phyloP scores from a whole-genome alignment of 805 yeast genomes.

The Candida saitoana region DNA sequence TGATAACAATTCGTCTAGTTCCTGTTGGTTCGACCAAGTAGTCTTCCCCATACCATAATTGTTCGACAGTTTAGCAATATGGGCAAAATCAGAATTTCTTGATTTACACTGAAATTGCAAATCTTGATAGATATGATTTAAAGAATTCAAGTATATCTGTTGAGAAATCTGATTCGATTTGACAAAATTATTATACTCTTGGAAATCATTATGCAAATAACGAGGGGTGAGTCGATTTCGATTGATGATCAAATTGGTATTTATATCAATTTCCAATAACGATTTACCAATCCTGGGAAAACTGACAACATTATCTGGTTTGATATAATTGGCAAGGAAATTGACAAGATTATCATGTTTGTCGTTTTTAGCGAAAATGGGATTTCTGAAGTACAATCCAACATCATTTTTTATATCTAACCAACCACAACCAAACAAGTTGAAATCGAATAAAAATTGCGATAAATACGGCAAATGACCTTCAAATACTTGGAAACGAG shows the following conservation, averaged over 20 bases:
- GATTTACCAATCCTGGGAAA: constrained; percentile 57
- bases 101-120: constrained; percentile 46
- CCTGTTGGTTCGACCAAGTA: constrained; percentile 27
- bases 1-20: constrained; percentile 25
- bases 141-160: constrained; percentile 42
- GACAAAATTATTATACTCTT: constrained; percentile 25
- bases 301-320: constrained; percentile 26
- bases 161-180: not conserved
- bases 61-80: constrained; percentile 1
- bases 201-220: constrained; percentile 48
- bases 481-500: constrained; percentile 46
- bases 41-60: constrained; percentile 22
- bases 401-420: constrained; percentile 32
- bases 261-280: constrained; percentile 67
- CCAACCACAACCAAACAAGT: constrained; percentile 84
- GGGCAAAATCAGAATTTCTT: constrained; percentile 4
- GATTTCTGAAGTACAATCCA: constrained; percentile 51
- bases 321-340: constrained; percentile 14
- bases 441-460: constrained; percentile 81
- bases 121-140: constrained; percentile 56
- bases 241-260: constrained; percentile 59
- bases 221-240: constrained; percentile 41
- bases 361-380: constrained; percentile 30
- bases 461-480: constrained; percentile 72
- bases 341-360: constrained; percentile 4